Base-by-base conservation (phyloP, 1,139 yeast species). In the Taphrina pruni region DNA sequence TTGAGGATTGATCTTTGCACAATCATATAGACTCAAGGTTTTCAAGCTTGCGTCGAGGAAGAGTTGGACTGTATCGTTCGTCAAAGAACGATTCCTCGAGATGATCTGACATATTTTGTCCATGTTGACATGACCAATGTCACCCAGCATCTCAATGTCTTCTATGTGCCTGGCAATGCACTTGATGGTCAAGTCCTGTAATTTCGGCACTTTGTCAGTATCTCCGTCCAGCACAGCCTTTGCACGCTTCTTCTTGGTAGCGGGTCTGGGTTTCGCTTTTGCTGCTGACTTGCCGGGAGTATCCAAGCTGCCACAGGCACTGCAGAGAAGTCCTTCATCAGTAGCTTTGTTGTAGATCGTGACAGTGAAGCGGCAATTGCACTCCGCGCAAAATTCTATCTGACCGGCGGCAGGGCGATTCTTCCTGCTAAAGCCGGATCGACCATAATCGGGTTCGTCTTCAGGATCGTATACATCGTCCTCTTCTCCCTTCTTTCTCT, bases 221-320 rank as follows among this genome's bases (percentile, higher is more conserved):
- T 87, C 84, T 75, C 94, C 93, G 69, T 94, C 81, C 61, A 94
- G 81, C 1, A 97, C 96, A 71, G 88, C 89, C 0, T 98, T 97
- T 50, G 89, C 81, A 78, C 86, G 86, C 80, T 88, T 90, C 71
- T 96, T 84, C 75, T 85, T 85, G 76, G 60, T 64, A 6, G 48
- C 50, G 9, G 52, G 69, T 20, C 87, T 88, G 68, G 96, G 82
- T 14, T 91, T 90, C 70, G 85, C 84, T 39, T 88, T 77, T 81
- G 86, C 74, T 79, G 83, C 72, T 83, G 82, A 66, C 81, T 72
- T 71, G 66, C 68, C 70, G 45, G 70, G 68, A 71, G 75, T 69
- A 80, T 80, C 65, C 81, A 79, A 50, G 76, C 76, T 58, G 20
- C 79, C 84, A 77, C 97, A 90, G 1, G 82, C 81, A 38, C 85